Evolutionary conservation across 2,329 filamentous ascomycete genomes (phyloP).

Genomic region (Fusarium proliferatum): DNA sequence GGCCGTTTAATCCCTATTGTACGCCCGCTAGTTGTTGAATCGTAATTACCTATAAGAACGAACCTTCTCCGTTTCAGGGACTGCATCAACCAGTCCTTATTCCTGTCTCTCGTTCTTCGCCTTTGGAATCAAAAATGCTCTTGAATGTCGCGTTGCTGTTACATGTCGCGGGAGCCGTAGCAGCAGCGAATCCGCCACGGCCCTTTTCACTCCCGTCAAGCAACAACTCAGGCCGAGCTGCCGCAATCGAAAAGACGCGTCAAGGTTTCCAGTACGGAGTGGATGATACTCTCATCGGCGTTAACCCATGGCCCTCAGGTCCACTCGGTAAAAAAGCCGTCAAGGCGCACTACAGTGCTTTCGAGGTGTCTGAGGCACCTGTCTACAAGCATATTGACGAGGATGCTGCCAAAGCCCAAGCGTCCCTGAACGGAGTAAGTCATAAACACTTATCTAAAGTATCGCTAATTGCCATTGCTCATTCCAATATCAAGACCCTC

Average conservation of each 20-base stretch:
- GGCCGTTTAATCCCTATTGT: too few species aligned
- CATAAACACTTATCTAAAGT: too few species aligned
- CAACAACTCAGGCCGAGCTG: background rate
- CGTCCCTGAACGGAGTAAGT: background rate
- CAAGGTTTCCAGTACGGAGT: background rate
- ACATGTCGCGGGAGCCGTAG: fast-evolving
- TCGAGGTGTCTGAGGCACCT: fast-evolving
- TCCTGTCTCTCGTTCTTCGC: too few species aligned
- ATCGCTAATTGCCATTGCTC: too few species aligned
- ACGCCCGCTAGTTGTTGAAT: too few species aligned
- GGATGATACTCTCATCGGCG: background rate
- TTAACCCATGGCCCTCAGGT: background rate
- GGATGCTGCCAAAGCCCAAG: background rate
- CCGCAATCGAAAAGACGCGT: background rate
- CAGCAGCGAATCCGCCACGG: fast-evolving
- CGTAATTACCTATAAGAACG: too few species aligned
- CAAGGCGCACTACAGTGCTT: background rate
- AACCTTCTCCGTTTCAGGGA: too few species aligned
- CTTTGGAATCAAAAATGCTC: background rate
- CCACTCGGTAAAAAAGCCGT: background rate
- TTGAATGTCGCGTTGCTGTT: fast-evolving
- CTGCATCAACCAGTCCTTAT: too few species aligned
- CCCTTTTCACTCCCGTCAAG: background rate
- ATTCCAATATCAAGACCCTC: background rate
- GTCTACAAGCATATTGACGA: background rate